These are phyloP conservation scores for Tillandsia leiboldiana DNA, from an alignment of 176 grass and related monocot genomes.

Conservation along the genomic window DNA sequence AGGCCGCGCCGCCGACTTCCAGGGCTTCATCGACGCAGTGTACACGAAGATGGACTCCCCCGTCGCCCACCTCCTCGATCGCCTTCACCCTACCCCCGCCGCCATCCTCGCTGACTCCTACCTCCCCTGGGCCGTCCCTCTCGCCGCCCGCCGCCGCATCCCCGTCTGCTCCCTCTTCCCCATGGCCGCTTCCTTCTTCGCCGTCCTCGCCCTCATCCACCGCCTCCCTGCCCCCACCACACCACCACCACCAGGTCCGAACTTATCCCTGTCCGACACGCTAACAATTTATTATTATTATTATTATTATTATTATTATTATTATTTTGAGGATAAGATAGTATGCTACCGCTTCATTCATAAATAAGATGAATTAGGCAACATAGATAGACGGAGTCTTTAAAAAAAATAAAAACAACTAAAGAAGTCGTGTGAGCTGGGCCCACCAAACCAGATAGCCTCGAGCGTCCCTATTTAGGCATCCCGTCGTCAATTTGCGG, in stretches of 20 bases:
- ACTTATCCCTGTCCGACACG: no score
- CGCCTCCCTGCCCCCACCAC: conserved; percentile 1
- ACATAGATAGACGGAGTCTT: no score
- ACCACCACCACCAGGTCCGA: neutral
- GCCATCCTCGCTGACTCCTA: conserved; percentile 34
- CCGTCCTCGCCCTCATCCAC: conserved; percentile 24
- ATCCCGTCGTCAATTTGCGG: no score
- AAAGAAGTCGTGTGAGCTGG: no score
- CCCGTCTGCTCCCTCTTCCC: conserved; percentile 47
- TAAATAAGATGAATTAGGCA: no score
- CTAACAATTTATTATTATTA: no score
- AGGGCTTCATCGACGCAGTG: conserved; percentile 52
- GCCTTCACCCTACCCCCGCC: conserved; percentile 23
- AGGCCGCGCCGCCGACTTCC: conserved; percentile 37
- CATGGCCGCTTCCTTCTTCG: conserved; percentile 40
- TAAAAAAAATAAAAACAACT: no score
- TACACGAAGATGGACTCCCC: conserved; percentile 38
- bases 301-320: no score
- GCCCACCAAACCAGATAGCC: no score
- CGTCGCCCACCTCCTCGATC: conserved; percentile 44
- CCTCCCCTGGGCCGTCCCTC: conserved; percentile 42
- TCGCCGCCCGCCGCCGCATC: conserved; percentile 38
- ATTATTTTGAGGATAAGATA: no score
- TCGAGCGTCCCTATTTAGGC: no score
- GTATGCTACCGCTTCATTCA: no score